A percentile compares a stretch with the other conserved stretches of the same genome.
phyloP scores from a whole-genome alignment of 441 rosid genomes.

The Cnidoscolus chayamansa region DNA sequence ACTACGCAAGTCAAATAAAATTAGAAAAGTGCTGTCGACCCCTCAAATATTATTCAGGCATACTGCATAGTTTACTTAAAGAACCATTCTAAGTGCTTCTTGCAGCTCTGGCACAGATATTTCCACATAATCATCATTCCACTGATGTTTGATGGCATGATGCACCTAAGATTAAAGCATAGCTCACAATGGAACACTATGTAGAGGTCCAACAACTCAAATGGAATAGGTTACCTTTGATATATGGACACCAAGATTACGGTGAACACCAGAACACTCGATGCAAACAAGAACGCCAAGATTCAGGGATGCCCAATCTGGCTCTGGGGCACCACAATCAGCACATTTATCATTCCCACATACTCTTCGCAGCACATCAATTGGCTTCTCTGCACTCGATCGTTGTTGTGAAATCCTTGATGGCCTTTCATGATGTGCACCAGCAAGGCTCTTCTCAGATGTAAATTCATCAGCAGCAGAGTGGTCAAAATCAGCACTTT shows the following conservation, averaged over 20 bases:
- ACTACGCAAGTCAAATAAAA: background rate
- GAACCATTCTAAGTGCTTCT: background rate
- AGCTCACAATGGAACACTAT: background rate
- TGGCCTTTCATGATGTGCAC: conserved; percentile 61
- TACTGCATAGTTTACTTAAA: background rate
- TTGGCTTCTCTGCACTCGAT: conserved; percentile 81
- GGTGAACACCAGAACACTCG: conserved; percentile 98
- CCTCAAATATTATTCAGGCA: background rate
- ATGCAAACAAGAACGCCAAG: conserved; percentile 98
- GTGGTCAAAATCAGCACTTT: conserved; percentile 93
- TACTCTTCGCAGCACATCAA: conserved; percentile 75
- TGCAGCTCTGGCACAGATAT: background rate
- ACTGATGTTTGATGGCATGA: conserved; percentile 11
- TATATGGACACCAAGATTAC: conserved; percentile 97
- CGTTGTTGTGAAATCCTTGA: conserved; percentile 60
- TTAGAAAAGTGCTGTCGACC: background rate
- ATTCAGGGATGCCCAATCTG: conserved; percentile 99
- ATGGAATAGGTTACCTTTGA: conserved; percentile 66
- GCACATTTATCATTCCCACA: conserved; percentile 98
- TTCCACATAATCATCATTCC: conserved; percentile 4
- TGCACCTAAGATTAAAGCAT: background rate
- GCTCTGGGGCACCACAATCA: conserved; percentile 98
- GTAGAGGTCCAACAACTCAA: conserved; percentile 6
- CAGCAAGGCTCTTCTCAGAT: conserved; percentile 63
- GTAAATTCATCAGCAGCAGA: conserved; percentile 71